Percentiles rank a stretch among this genome's conserved stretches.
These are phyloP conservation scores for Vitis riparia DNA, from an alignment of 164 flowering plant species.

Conservation along the genomic window DNA sequence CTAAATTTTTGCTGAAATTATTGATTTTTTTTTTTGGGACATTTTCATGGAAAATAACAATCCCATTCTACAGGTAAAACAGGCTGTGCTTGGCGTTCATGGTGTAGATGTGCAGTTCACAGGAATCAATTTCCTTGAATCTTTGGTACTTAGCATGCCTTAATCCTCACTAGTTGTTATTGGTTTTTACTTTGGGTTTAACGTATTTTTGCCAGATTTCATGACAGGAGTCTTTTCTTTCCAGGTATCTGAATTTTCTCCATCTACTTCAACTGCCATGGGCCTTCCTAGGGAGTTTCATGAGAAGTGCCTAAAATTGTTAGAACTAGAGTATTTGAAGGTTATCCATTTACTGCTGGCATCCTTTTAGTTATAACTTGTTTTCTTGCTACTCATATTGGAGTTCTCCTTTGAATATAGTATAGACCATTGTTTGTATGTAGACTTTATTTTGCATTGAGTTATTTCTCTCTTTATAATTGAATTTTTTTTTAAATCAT, in stretches of 20 bases:
- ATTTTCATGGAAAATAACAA: neutral
- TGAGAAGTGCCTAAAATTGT: slow-evolving; percentile 69
- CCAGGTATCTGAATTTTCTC: slow-evolving; percentile 96
- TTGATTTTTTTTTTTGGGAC: slow-evolving; percentile 2
- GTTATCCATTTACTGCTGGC: slow-evolving; percentile 31
- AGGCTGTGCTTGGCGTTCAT: slow-evolving; percentile 69
- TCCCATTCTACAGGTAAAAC: slow-evolving; percentile 54
- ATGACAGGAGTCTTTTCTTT: neutral
- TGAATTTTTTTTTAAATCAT: slow-evolving; percentile 9
- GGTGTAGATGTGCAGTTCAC: slow-evolving; percentile 73
- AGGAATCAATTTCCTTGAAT: slow-evolving; percentile 84
- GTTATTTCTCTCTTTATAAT: slow-evolving; percentile 5
- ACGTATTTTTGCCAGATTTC: neutral
- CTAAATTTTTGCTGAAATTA: neutral
- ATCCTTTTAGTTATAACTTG: slow-evolving; percentile 5
- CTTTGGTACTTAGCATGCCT: slow-evolving; percentile 52
- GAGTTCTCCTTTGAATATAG: slow-evolving; percentile 1
- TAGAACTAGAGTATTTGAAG: slow-evolving; percentile 80
- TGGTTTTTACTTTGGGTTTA: neutral
- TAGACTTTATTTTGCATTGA: neutral
- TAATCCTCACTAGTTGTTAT: neutral
- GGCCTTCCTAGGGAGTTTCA: slow-evolving; percentile 96
- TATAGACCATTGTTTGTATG: too few species aligned
- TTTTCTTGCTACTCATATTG: neutral
- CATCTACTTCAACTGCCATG: slow-evolving; percentile 88